Evolutionary conservation across 768 basidiomycete species (phyloP).

Genomic region (Leccinum disarticulatum): DNA sequence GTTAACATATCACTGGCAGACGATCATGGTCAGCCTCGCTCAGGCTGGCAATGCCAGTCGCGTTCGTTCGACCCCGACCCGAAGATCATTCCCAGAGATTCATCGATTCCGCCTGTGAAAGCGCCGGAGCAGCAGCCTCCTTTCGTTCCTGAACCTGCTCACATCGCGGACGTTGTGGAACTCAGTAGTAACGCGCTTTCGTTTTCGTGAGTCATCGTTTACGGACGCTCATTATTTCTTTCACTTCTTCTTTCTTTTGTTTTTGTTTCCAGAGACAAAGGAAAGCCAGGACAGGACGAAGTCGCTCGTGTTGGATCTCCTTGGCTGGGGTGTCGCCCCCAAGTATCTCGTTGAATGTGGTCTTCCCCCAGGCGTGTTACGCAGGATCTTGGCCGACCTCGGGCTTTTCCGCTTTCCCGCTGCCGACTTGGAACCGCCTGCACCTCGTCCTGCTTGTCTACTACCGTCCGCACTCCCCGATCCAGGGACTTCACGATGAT

Average conservation of each 20-base stretch:
- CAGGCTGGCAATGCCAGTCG: no score
- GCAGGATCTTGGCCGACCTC: constrained; percentile 44
- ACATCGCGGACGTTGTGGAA: background rate
- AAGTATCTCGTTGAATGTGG: constrained; percentile 48
- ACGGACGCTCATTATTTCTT: background rate
- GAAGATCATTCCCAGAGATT: no score
- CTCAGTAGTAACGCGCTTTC: constrained; percentile 5
- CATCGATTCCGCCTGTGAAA: no score
- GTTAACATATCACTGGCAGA: background rate
- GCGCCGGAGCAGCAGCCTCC: no score
- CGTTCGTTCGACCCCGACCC: background rate
- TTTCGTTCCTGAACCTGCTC: background rate
- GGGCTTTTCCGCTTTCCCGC: constrained; percentile 19
- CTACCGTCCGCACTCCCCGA: background rate
- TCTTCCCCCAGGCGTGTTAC: constrained; percentile 39
- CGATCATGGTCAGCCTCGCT: background rate
- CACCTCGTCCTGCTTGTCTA: background rate
- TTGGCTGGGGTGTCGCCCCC: constrained; percentile 53
- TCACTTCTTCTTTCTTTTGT: background rate
- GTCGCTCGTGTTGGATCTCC: constrained; percentile 50
- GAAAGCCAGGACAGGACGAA: constrained; percentile 40
- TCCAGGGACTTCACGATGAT: constrained; percentile 1
- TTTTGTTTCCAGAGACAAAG: constrained; percentile 30
- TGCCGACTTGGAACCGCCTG: no score
- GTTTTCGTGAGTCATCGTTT: background rate